Base-by-base conservation (phyloP, 1,284 basidiomycete genomes). In the Clitocybe nebularis region DNA sequence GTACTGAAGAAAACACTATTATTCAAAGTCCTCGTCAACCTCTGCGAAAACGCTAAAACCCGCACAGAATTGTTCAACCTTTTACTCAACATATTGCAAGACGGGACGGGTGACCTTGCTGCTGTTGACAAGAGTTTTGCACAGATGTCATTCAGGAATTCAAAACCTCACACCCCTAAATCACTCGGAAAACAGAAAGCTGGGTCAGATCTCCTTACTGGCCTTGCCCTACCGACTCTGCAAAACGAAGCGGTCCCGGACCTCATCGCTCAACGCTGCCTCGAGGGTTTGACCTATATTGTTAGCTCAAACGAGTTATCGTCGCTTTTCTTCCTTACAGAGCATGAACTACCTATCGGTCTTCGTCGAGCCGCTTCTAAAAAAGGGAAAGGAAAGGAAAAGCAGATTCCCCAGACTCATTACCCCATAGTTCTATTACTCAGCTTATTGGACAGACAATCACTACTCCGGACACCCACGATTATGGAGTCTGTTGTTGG, bases 11-110 rank as follows among this genome's bases (percentile, higher is more conserved):
- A 93, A 67, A 87, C 81, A 28, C 70, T 88, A 16, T 74, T 99
- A 14, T 89, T 93, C 66, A 89, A 89, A 60, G 88, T 98, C 1
- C 80, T 99, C 20, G 85, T 91, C 50, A 95, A 99, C 60, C 74
- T 99, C 3, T 98, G 93, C 63, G 93, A 99, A 68, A 99, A 99
- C 61, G 72, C 81, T 2, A 92, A 89, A 60, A 95, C 94, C 1
- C 80, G 95, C 14, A 82, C 81, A 2, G 96, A 99, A 55, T 74
- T 99, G 20, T 89, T 99, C 69, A 94, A 93, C 58, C 76, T 97
- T 20, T 76, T 99, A 13, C 74, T 99, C 8, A 87, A 82, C 49
- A 92, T 99, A 47, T 72, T 99, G 3, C 92, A 97, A 62, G 96
- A 97, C 55, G 95, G 95, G 11, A 89, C 93, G 1, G 91, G 89